Percentiles rank a stretch among this genome's conserved stretches.
These are phyloP conservation scores for Balansia obtecta DNA, from an alignment of 2,329 filamentous ascomycete genomes.

Conservation along the genomic window DNA sequence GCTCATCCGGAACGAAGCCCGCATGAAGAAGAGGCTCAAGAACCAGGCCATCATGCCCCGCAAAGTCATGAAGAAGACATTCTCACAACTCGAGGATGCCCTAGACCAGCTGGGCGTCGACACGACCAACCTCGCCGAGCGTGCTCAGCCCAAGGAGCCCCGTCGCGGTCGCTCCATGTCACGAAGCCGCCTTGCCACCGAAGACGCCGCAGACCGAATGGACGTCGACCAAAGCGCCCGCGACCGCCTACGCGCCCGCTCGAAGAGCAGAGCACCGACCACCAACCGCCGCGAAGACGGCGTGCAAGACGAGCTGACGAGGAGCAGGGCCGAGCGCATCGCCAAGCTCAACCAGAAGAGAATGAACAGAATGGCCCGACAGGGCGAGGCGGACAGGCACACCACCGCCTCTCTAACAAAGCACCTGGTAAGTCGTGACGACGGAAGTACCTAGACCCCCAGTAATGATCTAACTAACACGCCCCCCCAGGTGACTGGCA, in stretches of 20 bases:
- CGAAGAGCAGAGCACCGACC: conserved; percentile 54
- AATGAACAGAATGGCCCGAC: conserved; percentile 96
- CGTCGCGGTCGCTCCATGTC: conserved; percentile 59
- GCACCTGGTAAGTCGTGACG: conserved; percentile 61
- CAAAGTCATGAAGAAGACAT: conserved; percentile 64
- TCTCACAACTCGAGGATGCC: conserved; percentile 77
- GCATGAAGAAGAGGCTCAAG: conserved; percentile 94
- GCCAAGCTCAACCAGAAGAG: conserved; percentile 89
- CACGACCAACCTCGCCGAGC: conserved; percentile 58
- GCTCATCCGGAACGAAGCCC: conserved; percentile 85
- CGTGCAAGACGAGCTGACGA: conserved; percentile 53
- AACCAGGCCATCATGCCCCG: conserved; percentile 91
- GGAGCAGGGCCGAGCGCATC: conserved; percentile 73
- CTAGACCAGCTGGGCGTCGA: conserved; percentile 81
- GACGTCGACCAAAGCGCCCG: conserved; percentile 49
- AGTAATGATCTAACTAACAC: conserved; percentile 18
- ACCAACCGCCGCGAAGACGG: conserved; percentile 64
- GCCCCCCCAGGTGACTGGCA: conserved; percentile 60
- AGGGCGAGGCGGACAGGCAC: conserved; percentile 94
- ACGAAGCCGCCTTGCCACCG: conserved; percentile 49
- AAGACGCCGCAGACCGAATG: conserved; percentile 61
- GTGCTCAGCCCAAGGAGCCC: conserved; percentile 53
- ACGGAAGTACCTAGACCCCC: no score
- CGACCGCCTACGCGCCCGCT: conserved; percentile 56
- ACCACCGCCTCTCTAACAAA: conserved; percentile 69